Evolutionary conservation across 1,284 basidiomycete genomes (phyloP), one percentile per base, ranked within the genome.

Genomic region (Cryptococcus sp.): DNA sequence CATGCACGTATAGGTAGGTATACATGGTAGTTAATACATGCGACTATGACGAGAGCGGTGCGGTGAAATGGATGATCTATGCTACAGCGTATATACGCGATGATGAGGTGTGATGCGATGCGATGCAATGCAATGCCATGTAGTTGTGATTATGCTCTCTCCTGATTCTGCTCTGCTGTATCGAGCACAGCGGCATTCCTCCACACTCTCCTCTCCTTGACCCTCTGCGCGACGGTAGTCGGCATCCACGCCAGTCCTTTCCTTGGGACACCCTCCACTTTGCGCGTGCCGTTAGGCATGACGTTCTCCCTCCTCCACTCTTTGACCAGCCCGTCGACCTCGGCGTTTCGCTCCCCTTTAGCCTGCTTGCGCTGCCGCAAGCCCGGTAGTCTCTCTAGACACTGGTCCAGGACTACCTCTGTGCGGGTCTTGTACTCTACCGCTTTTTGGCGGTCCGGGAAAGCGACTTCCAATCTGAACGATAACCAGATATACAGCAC

Each of bases 401-500:
- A 78, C 19, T 71, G 60, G 55, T 91, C 86, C 69, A 95, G 84
- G 13, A 83, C 87, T 27, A 74, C 72, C 77, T 96, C 91, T 5
- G 86, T 81, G 38, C 87, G 80, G n/a, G 72, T 73, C 75, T 92
- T 92, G 54, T 89, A 70, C 46, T 74, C 76, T 5, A 78, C 70
- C 1, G 86, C 87, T 44, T 82, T 77, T 11, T 80, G 75, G 35
- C 83, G 79, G 39, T 89, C 83, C 17, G 84, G 80, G 74, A 91
- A 98, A 13, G 86, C 83, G 48, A 93, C 81, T 0, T 86, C 84
- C 50, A 87, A 83, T n/a, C 94, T 86, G 77, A 86, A 88, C 22
- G 83, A 83, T 58, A 96, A 82, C 95, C 95, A 99, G 54, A 92
- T 81, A 76, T 98, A 98, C 19, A 90, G 68, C 17, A 89, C 86